Evolutionary conservation across 768 basidiomycete species (phyloP), one percentile per base, ranked within the genome.

Genomic region (Lentinula guzmanii): DNA sequence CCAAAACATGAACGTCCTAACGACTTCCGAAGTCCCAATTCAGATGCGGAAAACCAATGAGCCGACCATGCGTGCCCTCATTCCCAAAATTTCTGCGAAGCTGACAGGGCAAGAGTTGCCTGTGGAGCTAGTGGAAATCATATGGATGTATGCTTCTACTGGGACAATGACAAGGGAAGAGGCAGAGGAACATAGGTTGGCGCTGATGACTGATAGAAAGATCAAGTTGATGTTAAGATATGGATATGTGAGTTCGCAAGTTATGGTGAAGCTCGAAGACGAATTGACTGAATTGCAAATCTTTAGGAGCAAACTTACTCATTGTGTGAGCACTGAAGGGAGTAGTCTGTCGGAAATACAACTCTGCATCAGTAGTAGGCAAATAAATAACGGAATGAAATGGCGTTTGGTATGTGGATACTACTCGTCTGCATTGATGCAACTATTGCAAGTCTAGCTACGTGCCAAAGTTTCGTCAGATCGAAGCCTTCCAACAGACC

Each of bases 301-400:
- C 31, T 15, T 2, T 52, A 34, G 51, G n/a, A 34, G 28, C 82
- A 75, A 64, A 52, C 28, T 15, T 52, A 52, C 31, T 52, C 51
- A 8, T 35, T 52, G 51, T 52, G 51, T 35, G 51, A 52, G 51
- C 51, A 52, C n/a, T 52, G 51, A 52, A 18, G 46, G 28, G 28
- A 28, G 24, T 24, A 24, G 24, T 24, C 24, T 24, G 24, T 24
- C 24, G 24, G 24, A 24, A 24, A 24, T 24, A 24, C 24, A 24
- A 24, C 2, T 24, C 28, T 28, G 3, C 28, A 28, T 28, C 28
- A 28, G 28, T 28, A 28, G 28, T 28, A 28, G 28, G 28, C 28
- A 28, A 28, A 28, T 28, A 28, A 28, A 28, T 28, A 28, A 28
- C 28, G 28, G 28, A 28, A 28, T 4, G 28, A 28, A 28, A 28